A percentile compares a stretch with the other conserved stretches of the same genome.
phyloP scores from a whole-genome alignment of 108 stramenopile genomes.

The Chaetoceros muelleri region DNA sequence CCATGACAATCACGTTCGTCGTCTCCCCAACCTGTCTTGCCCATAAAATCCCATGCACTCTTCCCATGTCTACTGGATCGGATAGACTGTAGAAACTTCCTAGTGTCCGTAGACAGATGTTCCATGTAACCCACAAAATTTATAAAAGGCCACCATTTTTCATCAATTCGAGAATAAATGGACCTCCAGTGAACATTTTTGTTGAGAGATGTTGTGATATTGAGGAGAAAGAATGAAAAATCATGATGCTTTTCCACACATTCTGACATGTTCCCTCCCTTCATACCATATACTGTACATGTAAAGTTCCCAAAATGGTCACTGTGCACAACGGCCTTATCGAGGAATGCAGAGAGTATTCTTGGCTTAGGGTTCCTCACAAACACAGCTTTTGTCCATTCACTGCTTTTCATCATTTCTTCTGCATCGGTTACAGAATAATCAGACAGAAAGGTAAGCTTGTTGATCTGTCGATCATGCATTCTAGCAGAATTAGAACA shows the following conservation, averaged over 20 bases:
- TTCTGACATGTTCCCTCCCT: neutral
- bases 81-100: slow-evolving; percentile 12
- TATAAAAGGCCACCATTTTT: slow-evolving; percentile 28
- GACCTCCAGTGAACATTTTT: slow-evolving; percentile 25
- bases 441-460: slow-evolving; percentile 33
- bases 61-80: slow-evolving; percentile 7
- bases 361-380: slow-evolving; percentile 58
- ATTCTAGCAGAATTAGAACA: neutral
- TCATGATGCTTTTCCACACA: neutral
- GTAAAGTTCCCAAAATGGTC: neutral
- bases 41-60: slow-evolving; percentile 32
- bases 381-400: slow-evolving; percentile 58
- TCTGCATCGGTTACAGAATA: slow-evolving; percentile 33
- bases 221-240: neutral
- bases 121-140: slow-evolving; percentile 39
- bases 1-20: slow-evolving; percentile 13
- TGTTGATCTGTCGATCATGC: slow-evolving; percentile 35
- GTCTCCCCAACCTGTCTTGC: slow-evolving; percentile 24
- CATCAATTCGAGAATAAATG: slow-evolving; percentile 23
- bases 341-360: slow-evolving; percentile 41
- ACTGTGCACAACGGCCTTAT: slow-evolving; percentile 17
- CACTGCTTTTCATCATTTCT: slow-evolving; percentile 33
- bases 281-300: neutral
- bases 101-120: slow-evolving; percentile 14
- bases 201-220: slow-evolving; percentile 1